Evolutionary conservation across 139 green algal genomes (phyloP), one percentile per base, ranked within the genome.

Genomic region (Picochlorum sp.): DNA sequence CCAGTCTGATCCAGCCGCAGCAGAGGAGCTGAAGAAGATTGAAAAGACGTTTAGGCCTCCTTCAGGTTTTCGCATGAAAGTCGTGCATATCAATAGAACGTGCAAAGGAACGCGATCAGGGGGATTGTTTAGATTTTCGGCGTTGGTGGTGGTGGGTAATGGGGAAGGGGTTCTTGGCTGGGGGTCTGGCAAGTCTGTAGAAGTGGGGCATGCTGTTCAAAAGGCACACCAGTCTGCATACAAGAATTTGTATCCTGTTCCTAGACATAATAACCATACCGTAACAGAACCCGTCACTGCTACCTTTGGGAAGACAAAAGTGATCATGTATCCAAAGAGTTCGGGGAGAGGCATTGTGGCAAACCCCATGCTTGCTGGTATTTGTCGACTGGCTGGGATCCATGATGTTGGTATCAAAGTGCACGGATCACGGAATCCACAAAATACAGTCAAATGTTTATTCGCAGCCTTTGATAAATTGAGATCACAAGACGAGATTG

Each of bases 111-210:
- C 66, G 13, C 54, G 61, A n/a, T 54, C 60, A 3, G 71, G 71
- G 30, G 71, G 71, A 28, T 60, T 78, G 5, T 74, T 65, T 59
- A 60, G 71, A 50, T 74, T 69, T 49, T 38, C 55, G 26, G 63
- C 41, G 45, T 57, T 78, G 71, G 71, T 78, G 41, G 71, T 78
- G 21, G 71, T 78, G 20, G 71, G 71, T 59, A 78, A 78, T 69
- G 71, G 71, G 57, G 50, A 74, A 13, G 71, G 71, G 34, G 71
- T 78, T 44, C 66, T 78, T 26, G 71, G 71, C 9, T 70, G 60
- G 71, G 71, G 71, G 20, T 65, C 74, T 65, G 71, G 71, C 50
- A 78, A 78, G 60, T 66, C 71, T 13, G 59, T 59, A 8, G 71
- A 78, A 52, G 49, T 73, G 26, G 47, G 56, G 11, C 34, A 70